Evolutionary conservation across 2,329 filamentous ascomycete species (phyloP).

Genomic region (Chaetomium sp.): DNA sequence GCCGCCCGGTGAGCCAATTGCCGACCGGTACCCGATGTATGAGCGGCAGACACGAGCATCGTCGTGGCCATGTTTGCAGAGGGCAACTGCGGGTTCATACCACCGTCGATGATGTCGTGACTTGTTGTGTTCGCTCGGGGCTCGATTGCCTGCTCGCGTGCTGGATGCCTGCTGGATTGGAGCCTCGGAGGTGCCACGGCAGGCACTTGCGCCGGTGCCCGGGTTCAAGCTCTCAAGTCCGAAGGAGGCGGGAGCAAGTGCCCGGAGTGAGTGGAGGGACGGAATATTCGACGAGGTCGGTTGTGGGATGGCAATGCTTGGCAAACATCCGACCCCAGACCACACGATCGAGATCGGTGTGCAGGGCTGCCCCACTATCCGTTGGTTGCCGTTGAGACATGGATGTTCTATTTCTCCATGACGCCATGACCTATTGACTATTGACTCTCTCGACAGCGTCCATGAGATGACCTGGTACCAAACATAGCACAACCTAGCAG

Average conservation of each 20-base stretch:
- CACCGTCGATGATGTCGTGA: background rate
- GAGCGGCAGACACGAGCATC: constrained; percentile 8
- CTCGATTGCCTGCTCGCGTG: background rate
- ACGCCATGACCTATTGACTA: constrained; percentile 7
- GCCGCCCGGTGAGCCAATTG: constrained; percentile 9
- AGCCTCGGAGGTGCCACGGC: constrained; percentile 7
- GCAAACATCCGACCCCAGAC: constrained; percentile 9
- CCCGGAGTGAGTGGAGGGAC: constrained; percentile 1
- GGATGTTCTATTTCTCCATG: constrained; percentile 12
- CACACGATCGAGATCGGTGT: constrained; percentile 12
- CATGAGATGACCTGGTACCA: background rate
- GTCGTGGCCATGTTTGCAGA: constrained; percentile 16
- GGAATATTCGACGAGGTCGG: constrained; percentile 2
- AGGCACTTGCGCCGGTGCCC: background rate
- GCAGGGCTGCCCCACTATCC: constrained; percentile 11
- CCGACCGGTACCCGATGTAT: background rate
- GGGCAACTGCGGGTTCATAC: constrained; percentile 8
- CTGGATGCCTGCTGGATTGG: background rate
- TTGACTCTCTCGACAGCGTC: background rate
- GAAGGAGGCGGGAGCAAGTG: too few relatives aligned
- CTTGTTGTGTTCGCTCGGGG: background rate
- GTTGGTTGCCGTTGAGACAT: background rate
- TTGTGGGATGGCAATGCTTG: constrained; percentile 1
- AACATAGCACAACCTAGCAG: constrained; percentile 1
- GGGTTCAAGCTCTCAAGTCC: background rate